Evolutionary conservation across 345 rosid genomes (phyloP).

Genomic region (Pugionium dolabratum): DNA sequence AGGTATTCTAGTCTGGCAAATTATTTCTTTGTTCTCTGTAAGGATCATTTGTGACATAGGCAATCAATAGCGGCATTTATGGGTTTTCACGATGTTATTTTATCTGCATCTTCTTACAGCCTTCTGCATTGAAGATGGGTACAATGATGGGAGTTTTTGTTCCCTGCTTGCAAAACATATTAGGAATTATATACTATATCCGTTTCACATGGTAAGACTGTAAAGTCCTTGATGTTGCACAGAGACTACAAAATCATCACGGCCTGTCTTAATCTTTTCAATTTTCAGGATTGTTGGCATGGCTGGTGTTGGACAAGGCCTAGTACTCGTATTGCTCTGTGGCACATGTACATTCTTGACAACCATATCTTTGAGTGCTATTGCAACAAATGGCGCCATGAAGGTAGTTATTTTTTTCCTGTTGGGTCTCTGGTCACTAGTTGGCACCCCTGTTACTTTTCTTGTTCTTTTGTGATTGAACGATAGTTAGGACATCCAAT

Average conservation of each 20-base stretch:
- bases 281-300: slow-evolving; percentile 96
- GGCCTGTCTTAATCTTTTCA: slow-evolving; percentile 37
- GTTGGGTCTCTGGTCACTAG: slow-evolving; percentile 25
- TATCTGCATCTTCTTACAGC: slow-evolving; percentile 56
- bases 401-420: slow-evolving; percentile 55
- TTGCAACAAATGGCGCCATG: slow-evolving; percentile 99
- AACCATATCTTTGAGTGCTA: slow-evolving; percentile 91
- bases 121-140: slow-evolving; percentile 70
- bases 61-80: slow-evolving; percentile 20
- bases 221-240: slow-evolving; percentile 27
- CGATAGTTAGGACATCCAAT: slow-evolving; percentile 16
- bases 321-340: slow-evolving; percentile 82
- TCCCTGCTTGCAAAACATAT: slow-evolving; percentile 96
- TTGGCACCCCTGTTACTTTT: slow-evolving; percentile 13
- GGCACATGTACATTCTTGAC: slow-evolving; percentile 95
- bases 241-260: slow-evolving; percentile 21
- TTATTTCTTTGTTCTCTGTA: not conserved
- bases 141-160: slow-evolving; percentile 99
- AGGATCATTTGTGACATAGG: slow-evolving; percentile 1
- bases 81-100: slow-evolving; percentile 29
- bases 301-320: slow-evolving; percentile 88
- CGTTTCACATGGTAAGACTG: slow-evolving; percentile 87
- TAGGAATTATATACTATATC: slow-evolving; percentile 98
- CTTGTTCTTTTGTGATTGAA: slow-evolving; percentile 16
- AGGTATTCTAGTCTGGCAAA: slow-evolving; percentile 14